Percentiles rank a stretch among this genome's conserved stretches.
Conservation (phyloP, 495 filamentous ascomycete species). For the Penicillium psychrofluorescens region DNA sequence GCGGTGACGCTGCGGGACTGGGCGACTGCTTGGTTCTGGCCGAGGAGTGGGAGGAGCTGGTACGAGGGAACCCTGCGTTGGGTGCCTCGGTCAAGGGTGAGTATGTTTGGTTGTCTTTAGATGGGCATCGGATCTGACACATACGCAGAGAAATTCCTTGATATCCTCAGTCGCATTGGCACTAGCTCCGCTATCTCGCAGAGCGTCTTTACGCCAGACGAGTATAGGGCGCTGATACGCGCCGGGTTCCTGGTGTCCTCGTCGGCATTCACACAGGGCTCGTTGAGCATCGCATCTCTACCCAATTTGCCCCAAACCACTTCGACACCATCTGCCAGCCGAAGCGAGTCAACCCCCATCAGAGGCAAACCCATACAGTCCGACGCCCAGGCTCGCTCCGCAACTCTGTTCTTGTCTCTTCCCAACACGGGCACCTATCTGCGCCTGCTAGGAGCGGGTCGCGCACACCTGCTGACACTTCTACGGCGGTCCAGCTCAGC, state of each 20-base stretch:
- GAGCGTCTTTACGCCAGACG: constrained; percentile 39
- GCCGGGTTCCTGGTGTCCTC: constrained; percentile 66
- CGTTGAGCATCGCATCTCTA: constrained; percentile 44
- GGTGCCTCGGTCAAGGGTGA: constrained; percentile 42
- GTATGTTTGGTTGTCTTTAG: neutral
- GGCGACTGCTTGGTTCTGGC: constrained; percentile 65
- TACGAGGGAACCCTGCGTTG: constrained; percentile 37
- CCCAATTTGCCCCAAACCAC: constrained; percentile 41
- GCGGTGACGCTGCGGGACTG: constrained; percentile 48
- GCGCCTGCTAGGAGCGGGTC: constrained; percentile 58
- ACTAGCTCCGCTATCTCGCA: constrained; percentile 43
- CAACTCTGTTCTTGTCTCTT: constrained; percentile 55
- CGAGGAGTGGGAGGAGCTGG: constrained; percentile 53
- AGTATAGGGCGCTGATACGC: constrained; percentile 53
- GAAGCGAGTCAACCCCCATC: constrained; percentile 7
- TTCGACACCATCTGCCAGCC: constrained; percentile 49
- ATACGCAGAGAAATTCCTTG: constrained; percentile 44
- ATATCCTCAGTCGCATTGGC: constrained; percentile 47
- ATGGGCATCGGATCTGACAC: neutral
- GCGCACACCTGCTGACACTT: constrained; percentile 58
- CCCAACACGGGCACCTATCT: constrained; percentile 70
- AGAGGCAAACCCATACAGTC: constrained; percentile 14
- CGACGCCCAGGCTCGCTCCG: constrained; percentile 22
- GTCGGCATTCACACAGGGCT: constrained; percentile 34
- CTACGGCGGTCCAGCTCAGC: constrained; percentile 55